These are phyloP conservation scores for Hortiboletus campestris DNA, from an alignment of 768 basidiomycete genomes.

Conservation along the genomic window DNA sequence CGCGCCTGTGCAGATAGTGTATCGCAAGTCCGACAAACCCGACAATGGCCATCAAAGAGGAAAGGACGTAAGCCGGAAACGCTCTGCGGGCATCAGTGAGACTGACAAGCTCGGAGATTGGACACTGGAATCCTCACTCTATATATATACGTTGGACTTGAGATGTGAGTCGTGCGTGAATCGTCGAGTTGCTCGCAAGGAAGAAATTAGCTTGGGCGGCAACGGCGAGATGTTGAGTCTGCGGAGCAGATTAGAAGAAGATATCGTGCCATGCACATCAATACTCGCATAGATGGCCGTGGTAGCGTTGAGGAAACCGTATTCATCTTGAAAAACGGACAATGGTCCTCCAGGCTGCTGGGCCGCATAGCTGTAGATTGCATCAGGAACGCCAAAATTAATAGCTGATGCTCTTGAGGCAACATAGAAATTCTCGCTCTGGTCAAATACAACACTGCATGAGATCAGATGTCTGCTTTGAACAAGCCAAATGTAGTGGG, in stretches of 20 bases:
- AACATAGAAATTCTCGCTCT: slow-evolving; percentile 43
- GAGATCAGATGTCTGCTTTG: neutral
- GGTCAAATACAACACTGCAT: slow-evolving; percentile 40
- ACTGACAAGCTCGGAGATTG: neutral
- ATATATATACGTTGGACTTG: slow-evolving; percentile 51
- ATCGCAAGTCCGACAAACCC: slow-evolving; percentile 49
- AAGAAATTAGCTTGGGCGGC: slow-evolving; percentile 63
- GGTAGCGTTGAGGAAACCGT: slow-evolving; percentile 56
- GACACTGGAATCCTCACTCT: slow-evolving; percentile 42
- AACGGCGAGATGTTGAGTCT: slow-evolving; percentile 60
- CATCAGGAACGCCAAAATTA: slow-evolving; percentile 51
- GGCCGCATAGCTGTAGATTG: slow-evolving; percentile 55
- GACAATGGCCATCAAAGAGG: slow-evolving; percentile 45
- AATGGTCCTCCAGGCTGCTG: slow-evolving; percentile 41
- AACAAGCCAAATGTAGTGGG: neutral
- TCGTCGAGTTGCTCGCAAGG: slow-evolving; percentile 35
- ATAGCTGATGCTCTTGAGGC: slow-evolving; percentile 50
- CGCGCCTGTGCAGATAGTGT: slow-evolving; percentile 46
- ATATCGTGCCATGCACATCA: neutral
- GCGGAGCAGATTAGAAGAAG: slow-evolving; percentile 1
- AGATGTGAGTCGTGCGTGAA: slow-evolving; percentile 41
- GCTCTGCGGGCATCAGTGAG: slow-evolving; percentile 36
- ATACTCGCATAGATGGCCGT: slow-evolving; percentile 32
- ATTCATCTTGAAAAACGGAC: slow-evolving; percentile 45
- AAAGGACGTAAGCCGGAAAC: slow-evolving; percentile 51